phyloP scores from a whole-genome alignment of 768 basidiomycete genomes.

The Suillus brevipes region DNA sequence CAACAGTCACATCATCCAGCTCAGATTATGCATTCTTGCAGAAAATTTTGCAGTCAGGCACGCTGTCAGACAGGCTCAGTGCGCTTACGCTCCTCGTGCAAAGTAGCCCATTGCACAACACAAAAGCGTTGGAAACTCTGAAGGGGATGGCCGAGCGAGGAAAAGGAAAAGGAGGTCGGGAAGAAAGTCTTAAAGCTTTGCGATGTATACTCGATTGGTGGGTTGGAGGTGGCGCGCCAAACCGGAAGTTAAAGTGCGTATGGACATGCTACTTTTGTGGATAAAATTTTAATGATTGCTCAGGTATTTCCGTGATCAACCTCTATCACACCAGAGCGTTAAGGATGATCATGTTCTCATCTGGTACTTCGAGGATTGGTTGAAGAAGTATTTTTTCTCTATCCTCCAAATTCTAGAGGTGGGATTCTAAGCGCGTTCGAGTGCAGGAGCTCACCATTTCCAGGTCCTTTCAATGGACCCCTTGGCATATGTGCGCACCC shows the following conservation, averaged over 20 bases:
- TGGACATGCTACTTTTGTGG: neutral
- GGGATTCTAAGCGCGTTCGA: slow-evolving; percentile 14
- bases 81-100: slow-evolving; percentile 90
- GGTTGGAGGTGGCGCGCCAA: slow-evolving; percentile 90
- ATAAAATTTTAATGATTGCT: neutral
- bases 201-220: slow-evolving; percentile 97
- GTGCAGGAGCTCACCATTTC: slow-evolving; percentile 6
- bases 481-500: slow-evolving; percentile 83
- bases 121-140: slow-evolving; percentile 74
- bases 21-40: slow-evolving; percentile 82
- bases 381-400: slow-evolving; percentile 96
- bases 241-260: slow-evolving; percentile 80
- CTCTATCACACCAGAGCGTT: slow-evolving; percentile 58
- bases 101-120: slow-evolving; percentile 84
- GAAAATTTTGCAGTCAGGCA: slow-evolving; percentile 85
- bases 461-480: slow-evolving; percentile 83
- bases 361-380: slow-evolving; percentile 96
- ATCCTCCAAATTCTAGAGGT: slow-evolving; percentile 91
- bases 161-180: slow-evolving; percentile 85
- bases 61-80: slow-evolving; percentile 87
- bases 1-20: slow-evolving; percentile 43
- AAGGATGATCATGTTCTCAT: slow-evolving; percentile 73
- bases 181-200: slow-evolving; percentile 87
- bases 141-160: slow-evolving; percentile 75
- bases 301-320: slow-evolving; percentile 92